phyloP scores from a whole-genome alignment of 2,329 filamentous ascomycete genomes.

The Scortechinia acanthostroma region DNA sequence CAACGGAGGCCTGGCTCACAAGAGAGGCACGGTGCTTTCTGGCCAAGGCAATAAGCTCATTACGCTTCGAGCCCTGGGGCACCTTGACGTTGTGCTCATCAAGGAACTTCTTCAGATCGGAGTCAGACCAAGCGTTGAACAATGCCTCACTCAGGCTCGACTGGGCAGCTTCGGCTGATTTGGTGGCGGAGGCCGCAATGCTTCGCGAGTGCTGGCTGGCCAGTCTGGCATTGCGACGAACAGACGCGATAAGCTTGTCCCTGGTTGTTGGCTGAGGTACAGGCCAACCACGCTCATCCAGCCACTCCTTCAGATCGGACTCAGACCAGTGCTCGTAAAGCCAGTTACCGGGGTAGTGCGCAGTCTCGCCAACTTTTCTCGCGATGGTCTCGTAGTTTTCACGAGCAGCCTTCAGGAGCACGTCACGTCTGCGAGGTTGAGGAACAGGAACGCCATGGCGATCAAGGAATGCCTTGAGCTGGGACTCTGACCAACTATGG shows the following conservation, averaged over 20 bases:
- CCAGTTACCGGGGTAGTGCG: constrained; percentile 67
- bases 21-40: constrained; percentile 59
- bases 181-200: constrained; percentile 35
- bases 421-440: constrained; percentile 61
- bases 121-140: constrained; percentile 65
- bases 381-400: constrained; percentile 63
- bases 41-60: constrained; percentile 65
- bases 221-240: constrained; percentile 63
- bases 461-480: constrained; percentile 67
- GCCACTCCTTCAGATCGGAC: constrained; percentile 65
- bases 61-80: constrained; percentile 66
- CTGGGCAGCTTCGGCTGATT: constrained; percentile 48
- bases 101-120: constrained; percentile 61
- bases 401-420: constrained; percentile 51
- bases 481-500: constrained; percentile 65
- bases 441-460: constrained; percentile 57
- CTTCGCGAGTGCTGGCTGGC: constrained; percentile 40
- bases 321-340: constrained; percentile 64
- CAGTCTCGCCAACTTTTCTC: constrained; percentile 50
- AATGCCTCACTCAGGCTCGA: constrained; percentile 56
- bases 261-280: constrained; percentile 61
- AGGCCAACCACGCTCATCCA: constrained; percentile 62
- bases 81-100: constrained; percentile 68
- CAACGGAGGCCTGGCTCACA: constrained; percentile 28
- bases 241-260: constrained; percentile 62